Evolutionary conservation across 352 stramenopile genomes (phyloP).

Genomic region (Phytopythium sindhum): DNA sequence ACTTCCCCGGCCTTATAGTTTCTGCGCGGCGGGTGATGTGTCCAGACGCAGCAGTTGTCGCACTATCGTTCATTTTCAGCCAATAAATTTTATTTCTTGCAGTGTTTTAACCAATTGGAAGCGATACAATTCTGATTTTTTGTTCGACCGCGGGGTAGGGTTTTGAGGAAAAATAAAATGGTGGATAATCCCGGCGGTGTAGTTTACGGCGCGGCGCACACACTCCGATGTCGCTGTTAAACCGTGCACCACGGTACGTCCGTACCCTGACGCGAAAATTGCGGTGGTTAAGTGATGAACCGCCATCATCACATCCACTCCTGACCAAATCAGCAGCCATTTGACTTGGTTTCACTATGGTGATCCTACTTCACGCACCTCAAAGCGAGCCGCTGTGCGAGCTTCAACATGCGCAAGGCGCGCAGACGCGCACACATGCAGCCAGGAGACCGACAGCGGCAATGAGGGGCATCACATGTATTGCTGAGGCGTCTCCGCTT

Average conservation of each 20-base stretch:
- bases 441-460: too few relatives aligned
- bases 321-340: not conserved
- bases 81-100: not conserved
- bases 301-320: not conserved
- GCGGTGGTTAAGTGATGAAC: not conserved
- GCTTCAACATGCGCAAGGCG: constrained; percentile 3
- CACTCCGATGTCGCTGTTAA: not conserved
- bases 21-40: not conserved
- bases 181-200: constrained; percentile 1
- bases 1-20: not conserved
- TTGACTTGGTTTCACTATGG: not conserved
- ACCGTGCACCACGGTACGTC: not conserved
- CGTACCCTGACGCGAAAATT: not conserved
- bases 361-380: not conserved
- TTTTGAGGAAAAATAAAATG: not conserved
- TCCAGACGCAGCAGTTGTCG: not conserved
- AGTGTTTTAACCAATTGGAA: not conserved
- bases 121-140: not conserved
- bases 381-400: not conserved
- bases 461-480: not conserved
- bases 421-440: not conserved
- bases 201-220: not conserved
- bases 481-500: not conserved
- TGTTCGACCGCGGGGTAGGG: not conserved
- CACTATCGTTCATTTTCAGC: not conserved